Base-by-base conservation (phyloP, 2,329 filamentous ascomycete species). In the Huntiella decipiens region DNA sequence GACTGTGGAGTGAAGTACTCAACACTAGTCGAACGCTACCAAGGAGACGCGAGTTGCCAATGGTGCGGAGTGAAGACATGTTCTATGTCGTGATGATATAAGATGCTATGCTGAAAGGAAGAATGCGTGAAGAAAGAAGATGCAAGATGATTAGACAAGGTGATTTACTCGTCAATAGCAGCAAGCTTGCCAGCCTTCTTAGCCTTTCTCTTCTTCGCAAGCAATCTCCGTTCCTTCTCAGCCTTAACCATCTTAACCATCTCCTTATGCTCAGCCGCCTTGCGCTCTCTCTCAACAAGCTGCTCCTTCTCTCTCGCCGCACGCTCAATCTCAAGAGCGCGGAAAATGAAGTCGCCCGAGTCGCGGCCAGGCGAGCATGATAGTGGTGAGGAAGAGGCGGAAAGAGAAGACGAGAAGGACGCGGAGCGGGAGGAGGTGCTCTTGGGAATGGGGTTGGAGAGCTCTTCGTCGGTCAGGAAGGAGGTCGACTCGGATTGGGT, bases 201-300 rank as follows among this genome's bases (percentile, higher is more conserved):
- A 58, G 56, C 44, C 55, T 54, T 54, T n/a, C 62, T 61, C 55
- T 60, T 63, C 32, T 62, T 60, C 13, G 56, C 55, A 52, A 64
- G 61, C 50, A 65, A 63, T 35, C 70, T 63, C 45, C 64, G 62
- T 61, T 74, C 71, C 67, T 73, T 73, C 63, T 74, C 71, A 52
- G 55, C 57, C 52, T 68, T 57, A 42, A 73, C 55, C 52, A 67
- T 63, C 52, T 66, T 63, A 52, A 73, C 56, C 41, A 66, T 65
- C 59, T 74, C 69, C 52, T 65, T 66, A 58, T 74, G 68, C 56
- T 67, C 58, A 44, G 63, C 60, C 54, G 67, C 65, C 58, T 73
- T 63, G 43, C 66, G 66, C 56, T 72, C 66, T 11, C 46, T 36
- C 16, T 32, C 37, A 13, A 31, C 32, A 3, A 36, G 17, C 55